Conservation (phyloP, 202 grass and related monocot genomes). For the Alloteropsis angusta region DNA sequence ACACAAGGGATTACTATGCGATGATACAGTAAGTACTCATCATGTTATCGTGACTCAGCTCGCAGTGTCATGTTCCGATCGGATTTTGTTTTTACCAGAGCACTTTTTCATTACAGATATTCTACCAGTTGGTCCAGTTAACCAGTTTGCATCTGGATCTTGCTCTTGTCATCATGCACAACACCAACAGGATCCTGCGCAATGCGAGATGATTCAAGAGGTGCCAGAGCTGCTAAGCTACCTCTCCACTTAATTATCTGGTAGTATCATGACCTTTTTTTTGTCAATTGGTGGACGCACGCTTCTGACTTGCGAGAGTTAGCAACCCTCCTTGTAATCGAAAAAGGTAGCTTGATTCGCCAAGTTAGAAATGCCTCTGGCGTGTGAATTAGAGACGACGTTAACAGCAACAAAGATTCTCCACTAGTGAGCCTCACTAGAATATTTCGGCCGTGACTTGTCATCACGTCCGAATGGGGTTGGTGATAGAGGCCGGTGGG, state of each 20-base stretch:
- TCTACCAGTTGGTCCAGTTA: background rate
- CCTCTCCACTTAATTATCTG: too few relatives aligned
- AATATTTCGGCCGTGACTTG: background rate
- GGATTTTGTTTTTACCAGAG: background rate
- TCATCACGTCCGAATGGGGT: background rate
- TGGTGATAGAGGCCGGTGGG: background rate
- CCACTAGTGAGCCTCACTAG: background rate
- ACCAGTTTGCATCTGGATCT: background rate
- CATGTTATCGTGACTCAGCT: background rate
- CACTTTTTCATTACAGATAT: too few relatives aligned
- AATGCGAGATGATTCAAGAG: too few relatives aligned
- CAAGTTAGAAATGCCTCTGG: background rate
- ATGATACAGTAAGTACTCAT: too few relatives aligned
- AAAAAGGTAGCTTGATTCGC: background rate
- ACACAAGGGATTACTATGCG: background rate
- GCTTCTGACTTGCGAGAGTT: background rate
- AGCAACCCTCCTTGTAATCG: background rate
- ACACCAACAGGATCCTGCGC: too few relatives aligned
- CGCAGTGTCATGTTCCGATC: background rate
- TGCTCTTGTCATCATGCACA: background rate
- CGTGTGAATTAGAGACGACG: slow-evolving; percentile 10
- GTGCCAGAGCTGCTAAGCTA: too few relatives aligned
- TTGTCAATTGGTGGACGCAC: background rate
- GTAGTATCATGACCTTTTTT: background rate
- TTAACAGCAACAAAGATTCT: slow-evolving; percentile 21